Evolutionary conservation across 2,329 filamentous ascomycete genomes (phyloP), one percentile per base, ranked within the genome.

Genomic region (Fusarium pilosicola): DNA sequence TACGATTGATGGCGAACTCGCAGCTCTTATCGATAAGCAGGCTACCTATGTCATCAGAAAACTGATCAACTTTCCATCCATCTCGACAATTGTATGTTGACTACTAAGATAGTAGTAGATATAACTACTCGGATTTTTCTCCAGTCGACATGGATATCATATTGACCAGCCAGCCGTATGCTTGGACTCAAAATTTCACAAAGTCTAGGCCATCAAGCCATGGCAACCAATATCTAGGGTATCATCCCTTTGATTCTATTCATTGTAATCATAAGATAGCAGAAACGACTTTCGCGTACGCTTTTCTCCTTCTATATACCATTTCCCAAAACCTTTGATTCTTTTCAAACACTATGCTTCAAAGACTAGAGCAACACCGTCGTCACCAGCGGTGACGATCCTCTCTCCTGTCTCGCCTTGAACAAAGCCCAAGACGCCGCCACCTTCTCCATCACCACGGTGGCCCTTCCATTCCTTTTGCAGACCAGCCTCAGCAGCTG

Each of bases 381-480:
- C 96, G 84, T 99, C 96, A 30, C 96, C 96, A 5, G 95, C 96
- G 11, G 96, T 98, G 9, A 97, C 88, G 55, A 98, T 86, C 74
- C 91, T 88, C 81, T 91, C 89, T 1, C 94, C 94, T 7, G 86
- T 89, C 80, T 91, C 88, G 12, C 91, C 91, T 83, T 98, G 95
- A 59, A 97, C 95, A 80, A 98, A 99, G 0, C 93, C 95, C 76
- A 98, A 84, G 14, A 98, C 92, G 60, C 96, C 96, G 39, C 95
- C 96, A 28, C 94, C 92, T 84, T 96, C 94, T 18, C 94, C 93
- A 79, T 94, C 90, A 36, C 95, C 91, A 76, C 94, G 82, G 81
- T 99, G 96, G 0, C 96, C 96, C 82, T 88, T 94, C 95, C 95
- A 98, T 83, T 98, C 95, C 73, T 91, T 92, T 30, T 94, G 84